Evolutionary conservation across 2,329 filamentous ascomycete genomes (phyloP), one percentile per base, ranked within the genome.

Genomic region (Diaporthe aspalathi): DNA sequence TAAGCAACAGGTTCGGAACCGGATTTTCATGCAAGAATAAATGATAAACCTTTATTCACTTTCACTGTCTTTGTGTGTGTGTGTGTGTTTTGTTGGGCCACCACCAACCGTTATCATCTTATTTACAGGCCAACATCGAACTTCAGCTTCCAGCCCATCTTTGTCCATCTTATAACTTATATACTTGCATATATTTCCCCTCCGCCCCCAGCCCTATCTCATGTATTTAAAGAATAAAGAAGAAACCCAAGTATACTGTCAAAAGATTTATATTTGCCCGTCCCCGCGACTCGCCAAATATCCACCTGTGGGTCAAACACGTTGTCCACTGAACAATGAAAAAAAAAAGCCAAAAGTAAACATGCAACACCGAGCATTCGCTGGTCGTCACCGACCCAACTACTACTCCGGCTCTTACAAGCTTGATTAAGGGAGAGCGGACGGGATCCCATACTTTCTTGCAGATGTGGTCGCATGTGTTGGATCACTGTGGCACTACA

Each of bases 401-500:
- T 60, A 60, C 56, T 60, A 62, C 57, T 62, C 60, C 60, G 12
- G 60, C 66, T 49, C 53, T 60, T 60, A 68, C 66, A 45, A 49
- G 66, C 45, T 57, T 50, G 53, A 50, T 49, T 60, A 60, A 57
- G 66, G 66, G 66, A 68, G 43, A 60, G 66, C 66, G 52, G 66
- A 60, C 53, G 66, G 53, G 66, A 68, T 60, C 52, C 66, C 66
- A 57, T 68, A 68, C 50, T 68, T 57, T 68, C 66, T 57, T 68
- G 53, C 40, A 68, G 53, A 53, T 68, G 50, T 57, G 53, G 43
- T 60, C 53, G 53, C 53, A 68, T 68, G 66, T 68, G 32, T 2
- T 35, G 3, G 20, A 4, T 9, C 2, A 1, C 1, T 1, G 6
- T 17, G 20, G 43, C 35, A 3, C 2, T 17, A 43, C n/a, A n/a